phyloP scores from a whole-genome alignment of 2,329 filamentous ascomycete species.

The Paecilomyces sp. region DNA sequence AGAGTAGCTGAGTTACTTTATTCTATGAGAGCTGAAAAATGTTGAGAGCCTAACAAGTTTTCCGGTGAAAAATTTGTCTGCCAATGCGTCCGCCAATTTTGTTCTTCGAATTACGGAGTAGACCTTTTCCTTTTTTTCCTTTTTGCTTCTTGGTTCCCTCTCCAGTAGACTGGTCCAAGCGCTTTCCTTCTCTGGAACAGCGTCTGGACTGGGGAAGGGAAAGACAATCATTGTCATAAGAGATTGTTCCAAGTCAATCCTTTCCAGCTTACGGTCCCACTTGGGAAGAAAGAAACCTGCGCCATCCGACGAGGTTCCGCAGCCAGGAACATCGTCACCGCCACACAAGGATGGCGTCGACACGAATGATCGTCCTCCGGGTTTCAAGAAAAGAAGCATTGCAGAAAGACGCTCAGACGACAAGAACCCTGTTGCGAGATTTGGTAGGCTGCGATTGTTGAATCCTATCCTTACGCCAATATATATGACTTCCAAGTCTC shows the following conservation, averaged over 20 bases:
- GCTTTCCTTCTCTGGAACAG: background rate
- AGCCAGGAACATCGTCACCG: background rate
- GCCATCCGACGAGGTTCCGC: background rate
- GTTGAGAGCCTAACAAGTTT: background rate
- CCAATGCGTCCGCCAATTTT: background rate
- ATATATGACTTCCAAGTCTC: background rate
- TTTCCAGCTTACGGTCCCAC: background rate
- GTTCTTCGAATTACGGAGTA: no score
- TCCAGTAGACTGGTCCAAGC: background rate
- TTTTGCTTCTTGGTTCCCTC: no score
- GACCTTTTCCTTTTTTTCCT: no score
- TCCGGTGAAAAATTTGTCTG: background rate
- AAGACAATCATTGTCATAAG: background rate
- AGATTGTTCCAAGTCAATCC: background rate
- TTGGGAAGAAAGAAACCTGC: background rate
- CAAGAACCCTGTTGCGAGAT: background rate
- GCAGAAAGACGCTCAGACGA: background rate
- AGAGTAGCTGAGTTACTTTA: no score
- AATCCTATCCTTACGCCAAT: background rate
- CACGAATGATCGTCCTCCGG: background rate
- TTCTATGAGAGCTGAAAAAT: background rate
- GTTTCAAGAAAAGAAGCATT: background rate
- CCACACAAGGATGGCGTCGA: background rate
- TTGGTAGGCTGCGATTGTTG: no score
- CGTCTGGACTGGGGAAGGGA: background rate